Conservation (phyloP, 805 yeast species). For the Metschnikowia corniflorae region DNA sequence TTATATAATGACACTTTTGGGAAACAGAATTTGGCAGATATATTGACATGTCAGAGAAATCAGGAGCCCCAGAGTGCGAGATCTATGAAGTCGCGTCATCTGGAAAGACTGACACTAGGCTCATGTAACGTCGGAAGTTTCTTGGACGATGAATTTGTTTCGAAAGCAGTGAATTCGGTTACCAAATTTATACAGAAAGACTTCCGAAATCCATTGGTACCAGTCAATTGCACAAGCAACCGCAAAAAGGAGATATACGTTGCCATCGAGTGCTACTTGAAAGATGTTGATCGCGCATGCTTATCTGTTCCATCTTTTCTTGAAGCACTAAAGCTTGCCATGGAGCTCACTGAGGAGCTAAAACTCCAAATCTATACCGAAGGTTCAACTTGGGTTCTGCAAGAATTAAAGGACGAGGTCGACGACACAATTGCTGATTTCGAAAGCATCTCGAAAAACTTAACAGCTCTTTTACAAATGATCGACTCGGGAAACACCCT, state of each 20-base stretch:
- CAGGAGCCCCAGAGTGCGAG: not conserved
- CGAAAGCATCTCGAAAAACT: not conserved
- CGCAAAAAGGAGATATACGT: conserved; percentile 3
- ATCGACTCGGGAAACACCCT: conserved; percentile 4
- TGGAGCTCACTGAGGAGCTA: conserved; percentile 4
- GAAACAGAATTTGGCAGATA: conserved; percentile 2
- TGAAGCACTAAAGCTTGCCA: conserved; percentile 1
- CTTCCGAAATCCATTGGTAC: conserved; percentile 5
- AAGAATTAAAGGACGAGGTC: conserved; percentile 5
- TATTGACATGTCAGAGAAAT: not conserved
- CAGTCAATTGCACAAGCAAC: conserved; percentile 1
- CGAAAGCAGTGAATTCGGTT: conserved; percentile 2
- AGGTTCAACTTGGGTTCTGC: not conserved
- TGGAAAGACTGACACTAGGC: conserved; percentile 4
- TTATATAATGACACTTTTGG: conserved; percentile 11
- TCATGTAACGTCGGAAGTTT: conserved; percentile 3
- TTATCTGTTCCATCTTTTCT: conserved; percentile 4
- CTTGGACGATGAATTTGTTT: conserved; percentile 5
- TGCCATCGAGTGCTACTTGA: conserved; percentile 4
- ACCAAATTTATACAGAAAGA: conserved; percentile 4
- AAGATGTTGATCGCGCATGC: conserved; percentile 5
- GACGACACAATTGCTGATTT: not conserved
- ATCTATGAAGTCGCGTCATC: not conserved
- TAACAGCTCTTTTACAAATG: not conserved
- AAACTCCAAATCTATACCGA: conserved; percentile 6